Base-by-base conservation (phyloP, 140 eudicot species). In the Senecio squalidus region DNA sequence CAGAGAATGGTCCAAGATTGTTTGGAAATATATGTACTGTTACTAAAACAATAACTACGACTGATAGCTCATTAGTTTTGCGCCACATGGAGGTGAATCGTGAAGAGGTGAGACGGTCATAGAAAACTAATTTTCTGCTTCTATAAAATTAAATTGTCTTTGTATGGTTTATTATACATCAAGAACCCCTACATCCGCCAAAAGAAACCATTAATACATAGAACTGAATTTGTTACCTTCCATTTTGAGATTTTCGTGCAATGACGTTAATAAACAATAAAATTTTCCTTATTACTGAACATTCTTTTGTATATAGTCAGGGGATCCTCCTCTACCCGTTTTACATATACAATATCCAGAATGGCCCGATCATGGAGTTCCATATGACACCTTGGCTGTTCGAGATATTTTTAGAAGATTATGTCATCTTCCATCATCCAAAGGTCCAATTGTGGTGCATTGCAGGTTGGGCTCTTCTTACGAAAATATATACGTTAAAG, bases 311-410 rank as follows among this genome's bases (percentile, higher is more conserved):
- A 55, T 73, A 80, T 90, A 93, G 99, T 82, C 95, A 33, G 79
- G 76, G 60, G 84, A 72, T 60, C 95, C 88, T 40, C 94, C 96
- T 33, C 61, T 84, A 49, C 66, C 82, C 62, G 88, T 93, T 78
- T 74, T 88, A 68, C 99, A 93, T 55, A 75, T 93, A 54, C 94
- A 84, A 29, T 84, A 88, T 78, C 99, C 96, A 18, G 99, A 88
- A 55, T 93, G 99, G 99, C 99, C 99, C 24, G 99, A 93, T 76
- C 93, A 81, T 50, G 99, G 99, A 67, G 99, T 88, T 51, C 99
- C 99, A 1, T 64, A 66, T 40, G 83, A 88, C 66, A 79, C 99
- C 3, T 39, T 76, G 69, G 99, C 95, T 38, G 94, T 93, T 63
- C 82, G 99, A 61, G 95, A 93, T 41, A 93, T 93, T 45, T 80